Conservation (phyloP, 2,329 filamentous ascomycete genomes). For the Clathrospora elynae region DNA sequence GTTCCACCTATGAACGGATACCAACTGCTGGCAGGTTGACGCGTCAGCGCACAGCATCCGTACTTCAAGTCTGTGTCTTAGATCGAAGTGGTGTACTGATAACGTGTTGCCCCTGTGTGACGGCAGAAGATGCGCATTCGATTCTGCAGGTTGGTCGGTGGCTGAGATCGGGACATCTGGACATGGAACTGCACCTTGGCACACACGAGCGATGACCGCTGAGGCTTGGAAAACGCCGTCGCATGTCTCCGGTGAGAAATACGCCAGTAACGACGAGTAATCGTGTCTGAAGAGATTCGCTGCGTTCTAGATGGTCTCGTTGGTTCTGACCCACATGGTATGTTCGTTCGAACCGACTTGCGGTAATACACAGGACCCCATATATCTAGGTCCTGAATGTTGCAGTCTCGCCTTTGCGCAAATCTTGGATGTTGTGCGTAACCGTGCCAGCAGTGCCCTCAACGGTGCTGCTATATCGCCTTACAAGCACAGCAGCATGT, state of each 20-base stretch:
- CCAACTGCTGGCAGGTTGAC: constrained; percentile 32
- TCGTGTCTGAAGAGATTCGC: no score
- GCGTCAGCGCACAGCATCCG: constrained; percentile 30
- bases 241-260: no score
- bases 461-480: constrained; percentile 10
- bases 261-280: no score
- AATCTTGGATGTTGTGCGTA: constrained; percentile 2
- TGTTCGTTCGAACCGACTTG: no score
- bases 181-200: not conserved
- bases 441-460: constrained; percentile 11
- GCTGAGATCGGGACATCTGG: constrained; percentile 27
- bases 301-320: no score
- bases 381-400: not conserved
- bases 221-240: no score
- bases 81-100: constrained; percentile 21
- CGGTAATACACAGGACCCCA: no score
- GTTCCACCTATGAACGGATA: constrained; percentile 33
- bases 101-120: constrained; percentile 32
- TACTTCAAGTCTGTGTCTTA: constrained; percentile 19
- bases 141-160: constrained; percentile 35
- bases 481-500: constrained; percentile 29
- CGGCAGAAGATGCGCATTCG: constrained; percentile 14
- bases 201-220: no score
- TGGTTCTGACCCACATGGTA: no score
- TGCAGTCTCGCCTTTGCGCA: not conserved